Base-by-base conservation (phyloP, 768 basidiomycete species). In the Mycena belliarum region DNA sequence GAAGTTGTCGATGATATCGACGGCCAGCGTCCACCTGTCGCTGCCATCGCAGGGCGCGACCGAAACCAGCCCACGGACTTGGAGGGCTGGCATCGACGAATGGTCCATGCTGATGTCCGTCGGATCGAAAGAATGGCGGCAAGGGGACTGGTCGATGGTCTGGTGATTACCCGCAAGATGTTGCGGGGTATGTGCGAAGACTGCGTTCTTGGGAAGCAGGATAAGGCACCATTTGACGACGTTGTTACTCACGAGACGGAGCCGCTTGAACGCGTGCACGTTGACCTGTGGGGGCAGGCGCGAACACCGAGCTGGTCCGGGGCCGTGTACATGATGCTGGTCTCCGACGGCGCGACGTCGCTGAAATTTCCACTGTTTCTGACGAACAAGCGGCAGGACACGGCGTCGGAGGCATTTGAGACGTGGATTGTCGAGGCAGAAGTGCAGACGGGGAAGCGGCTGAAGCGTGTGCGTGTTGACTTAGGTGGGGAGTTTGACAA, bases 401-500 rank as follows among this genome's bases (percentile, higher is more conserved):
- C 18, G 24, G 23, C 44, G 8, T 8, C 16, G 12, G 25, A 5
- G 11, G 44, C 44, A n/a, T 46, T 46, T 23, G 25, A 46, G 25
- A n/a, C 44, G 8, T 70, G 55, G n/a, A n/a, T n/a, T n/a, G n/a
- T n/a, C n/a, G n/a, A n/a, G n/a, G n/a, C n/a, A n/a, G n/a, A n/a
- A n/a, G 40, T 55, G 0, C 68, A 69, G 33, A 59, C 54, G 1
- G 51, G 58, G 0, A 26, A 40, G 14, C 62, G 54, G 24, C 40
- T 71, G 2, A 54, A 59, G n/a, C 26, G n/a, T 0, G 47, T 70
- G 6, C 42, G 57, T 1, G 52, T 55, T 0, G 70, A 75, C 46
- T 53, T 64, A 12, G 73, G 73, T 4, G 63, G 63, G 2, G 69
- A 74, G 55, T 73, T 65, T 35, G 26, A 14, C 29, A 32, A 64